Evolutionary conservation across 2,329 filamentous ascomycete genomes (phyloP), one percentile per base, ranked within the genome.

Genomic region (Stachybotrys echinatus): DNA sequence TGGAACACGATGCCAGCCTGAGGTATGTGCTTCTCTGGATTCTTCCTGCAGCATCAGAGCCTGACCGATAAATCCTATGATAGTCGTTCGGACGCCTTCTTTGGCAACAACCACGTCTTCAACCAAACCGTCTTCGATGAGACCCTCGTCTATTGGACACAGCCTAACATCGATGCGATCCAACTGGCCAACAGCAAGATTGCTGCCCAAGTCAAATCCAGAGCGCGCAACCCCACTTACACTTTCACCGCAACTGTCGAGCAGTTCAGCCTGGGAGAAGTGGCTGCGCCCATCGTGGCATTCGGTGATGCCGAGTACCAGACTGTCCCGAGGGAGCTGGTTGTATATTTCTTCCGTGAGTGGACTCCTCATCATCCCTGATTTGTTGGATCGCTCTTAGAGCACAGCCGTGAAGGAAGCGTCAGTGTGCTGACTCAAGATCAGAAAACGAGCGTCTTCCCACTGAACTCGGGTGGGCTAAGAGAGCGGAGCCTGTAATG

Each of bases 31-130:
- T 20, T 23, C 12, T 23, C 10, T 42, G 7, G 6, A 14, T 7
- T 14, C 22, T 23, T 23, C 6, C 14, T 18, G n/a, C 12, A 23
- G 10, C 14, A 18, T n/a, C n/a, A n/a, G n/a, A 14, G 27, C 27
- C 27, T 34, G 5, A 34, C 27, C 27, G 2, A n/a, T n/a, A n/a
- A n/a, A 45, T 14, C 12, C 6, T 23, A 38, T 22, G 6, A 2
- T 21, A 75, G 72, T 39, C 76, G 76, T 22, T 57, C 65, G 2
- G 77, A 81, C 50, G 73, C 69, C 8, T 74, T 64, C 65, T 71
- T 77, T 48, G 78, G 77, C 20, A 73, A 75, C 60, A 74, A 75
- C 54, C 69, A 76, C 55, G 50, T 72, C 49, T 81, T 82, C 66
- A 79, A 81, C 61, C 63, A 73, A 48, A 72, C 68, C 3, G 59